Conservation (phyloP, 2,329 filamentous ascomycete genomes). For the Sporothrix variecibatus region DNA sequence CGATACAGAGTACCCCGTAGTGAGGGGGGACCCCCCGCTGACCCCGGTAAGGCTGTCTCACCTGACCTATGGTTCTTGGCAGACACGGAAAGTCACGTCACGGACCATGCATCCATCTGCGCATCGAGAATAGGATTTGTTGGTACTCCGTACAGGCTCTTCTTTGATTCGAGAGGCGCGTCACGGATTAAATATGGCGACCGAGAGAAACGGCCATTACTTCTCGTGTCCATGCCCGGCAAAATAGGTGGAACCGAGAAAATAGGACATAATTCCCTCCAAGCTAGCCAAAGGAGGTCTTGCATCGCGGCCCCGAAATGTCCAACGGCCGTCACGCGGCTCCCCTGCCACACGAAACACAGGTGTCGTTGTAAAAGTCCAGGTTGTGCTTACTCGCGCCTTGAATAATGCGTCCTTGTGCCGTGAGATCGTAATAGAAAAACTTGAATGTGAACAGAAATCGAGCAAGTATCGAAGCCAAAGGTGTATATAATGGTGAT, state of each 20-base stretch:
- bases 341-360: constrained; percentile 21
- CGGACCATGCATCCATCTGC: neutral
- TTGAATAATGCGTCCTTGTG: neutral
- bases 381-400: neutral
- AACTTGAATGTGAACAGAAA: too few species aligned
- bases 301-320: neutral
- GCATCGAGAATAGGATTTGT: neutral
- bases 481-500: too few species aligned
- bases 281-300: neutral
- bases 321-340: neutral
- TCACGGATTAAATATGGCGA: neutral
- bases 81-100: neutral
- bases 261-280: neutral
- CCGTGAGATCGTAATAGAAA: too few species aligned
- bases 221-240: neutral
- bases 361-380: constrained; percentile 10
- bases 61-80: neutral
- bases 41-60: neutral
- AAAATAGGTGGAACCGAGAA: neutral
- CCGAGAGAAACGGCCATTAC: neutral
- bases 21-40: too few species aligned
- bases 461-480: too few species aligned
- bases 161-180: neutral
- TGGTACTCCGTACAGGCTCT: neutral
- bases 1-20: too few species aligned